Conservation (phyloP, 2,329 filamentous ascomycete species). For the Colletotrichum orbiculare region DNA sequence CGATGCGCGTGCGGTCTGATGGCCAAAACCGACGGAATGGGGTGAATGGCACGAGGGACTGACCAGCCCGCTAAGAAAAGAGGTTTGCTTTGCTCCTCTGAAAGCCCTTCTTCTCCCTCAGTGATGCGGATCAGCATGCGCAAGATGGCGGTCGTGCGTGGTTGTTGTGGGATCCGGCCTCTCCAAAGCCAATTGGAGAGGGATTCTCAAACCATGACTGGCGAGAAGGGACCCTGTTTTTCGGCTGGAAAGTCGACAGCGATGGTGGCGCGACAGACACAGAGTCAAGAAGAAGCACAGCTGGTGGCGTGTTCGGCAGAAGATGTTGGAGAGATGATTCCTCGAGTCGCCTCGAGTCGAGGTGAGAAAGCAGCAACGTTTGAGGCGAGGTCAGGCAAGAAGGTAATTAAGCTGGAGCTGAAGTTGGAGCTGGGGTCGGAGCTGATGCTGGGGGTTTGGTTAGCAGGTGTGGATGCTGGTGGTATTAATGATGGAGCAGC, state of each 20-base stretch:
- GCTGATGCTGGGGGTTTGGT: constrained; percentile 38
- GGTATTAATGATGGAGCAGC: constrained; percentile 41
- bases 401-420: constrained; percentile 7
- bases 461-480: constrained; percentile 36
- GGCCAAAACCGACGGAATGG: too few relatives aligned
- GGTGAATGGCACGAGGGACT: too few relatives aligned
- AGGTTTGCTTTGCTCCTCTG: too few relatives aligned
- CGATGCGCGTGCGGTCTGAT: too few relatives aligned
- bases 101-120: background rate
- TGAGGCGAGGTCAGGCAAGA: constrained; percentile 30
- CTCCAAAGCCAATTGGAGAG: constrained; percentile 45
- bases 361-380: constrained; percentile 1
- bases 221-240: constrained; percentile 12
- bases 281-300: constrained; percentile 23
- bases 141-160: constrained; percentile 20
- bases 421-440: background rate
- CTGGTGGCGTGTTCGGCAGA: constrained; percentile 13
- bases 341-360: background rate
- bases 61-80: too few relatives aligned
- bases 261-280: constrained; percentile 33
- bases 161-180: constrained; percentile 38
- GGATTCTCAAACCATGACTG: constrained; percentile 48
- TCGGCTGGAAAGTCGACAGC: constrained; percentile 29
- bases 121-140: constrained; percentile 11
- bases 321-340: constrained; percentile 5